Conservation (phyloP, 345 rosid species). For the Geranium brycei region DNA sequence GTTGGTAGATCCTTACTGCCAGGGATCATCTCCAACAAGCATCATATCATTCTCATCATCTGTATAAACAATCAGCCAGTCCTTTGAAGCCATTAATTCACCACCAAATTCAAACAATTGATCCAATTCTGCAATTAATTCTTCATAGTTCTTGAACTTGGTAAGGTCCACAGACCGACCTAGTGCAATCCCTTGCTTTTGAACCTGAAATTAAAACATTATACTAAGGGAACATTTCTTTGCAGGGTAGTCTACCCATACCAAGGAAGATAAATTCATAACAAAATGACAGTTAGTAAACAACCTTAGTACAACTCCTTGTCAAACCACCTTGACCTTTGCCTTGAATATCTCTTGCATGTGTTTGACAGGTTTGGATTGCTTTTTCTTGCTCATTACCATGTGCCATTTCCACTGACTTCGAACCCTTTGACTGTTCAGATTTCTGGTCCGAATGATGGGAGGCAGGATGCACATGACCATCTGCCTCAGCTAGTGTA, state of each 20-base stretch:
- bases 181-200: constrained; percentile 61
- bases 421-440: constrained; percentile 28
- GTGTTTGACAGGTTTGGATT: constrained; percentile 19
- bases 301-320: constrained; percentile 71
- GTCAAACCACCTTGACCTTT: constrained; percentile 27
- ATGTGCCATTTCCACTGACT: constrained; percentile 20
- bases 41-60: constrained; percentile 88
- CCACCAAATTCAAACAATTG: constrained; percentile 62
- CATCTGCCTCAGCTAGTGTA: constrained; percentile 12
- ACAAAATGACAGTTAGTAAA: constrained; percentile 1
- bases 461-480: constrained; percentile 14
- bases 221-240: not conserved
- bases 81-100: constrained; percentile 39
- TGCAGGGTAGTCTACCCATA: no score
- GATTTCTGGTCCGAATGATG: constrained; percentile 22
- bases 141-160: constrained; percentile 52
- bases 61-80: constrained; percentile 65
- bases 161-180: constrained; percentile 78
- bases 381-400: constrained; percentile 32
- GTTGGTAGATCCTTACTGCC: constrained; percentile 51
- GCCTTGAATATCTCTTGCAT: constrained; percentile 25
- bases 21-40: constrained; percentile 96
- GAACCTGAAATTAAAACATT: constrained; percentile 37
- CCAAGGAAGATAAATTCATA: not conserved
- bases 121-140: constrained; percentile 58